phyloP scores from a whole-genome alignment of 495 filamentous ascomycete species.

The Trichoderma gamsii region DNA sequence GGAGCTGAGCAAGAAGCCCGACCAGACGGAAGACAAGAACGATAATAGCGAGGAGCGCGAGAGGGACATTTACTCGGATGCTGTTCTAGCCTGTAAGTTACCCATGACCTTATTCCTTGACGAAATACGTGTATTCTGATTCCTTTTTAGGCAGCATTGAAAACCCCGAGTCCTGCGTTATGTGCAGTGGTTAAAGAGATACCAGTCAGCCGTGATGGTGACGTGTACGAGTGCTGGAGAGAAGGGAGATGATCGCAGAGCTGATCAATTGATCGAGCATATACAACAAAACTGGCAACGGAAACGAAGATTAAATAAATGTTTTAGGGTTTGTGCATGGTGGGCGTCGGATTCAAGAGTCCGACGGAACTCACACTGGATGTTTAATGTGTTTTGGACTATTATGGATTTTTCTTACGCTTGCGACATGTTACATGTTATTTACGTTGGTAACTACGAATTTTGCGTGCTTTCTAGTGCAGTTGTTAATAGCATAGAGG shows the following conservation, averaged over 20 bases:
- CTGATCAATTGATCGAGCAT: background rate
- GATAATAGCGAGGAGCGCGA: conserved; percentile 64
- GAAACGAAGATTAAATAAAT: background rate
- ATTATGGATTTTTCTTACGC: background rate
- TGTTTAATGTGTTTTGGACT: conserved; percentile 12
- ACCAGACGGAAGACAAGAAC: conserved; percentile 50
- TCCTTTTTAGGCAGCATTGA: conserved; percentile 63
- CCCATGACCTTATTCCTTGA: conserved; percentile 13
- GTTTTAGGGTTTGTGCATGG: background rate
- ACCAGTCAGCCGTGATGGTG: background rate
- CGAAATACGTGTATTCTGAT: background rate
- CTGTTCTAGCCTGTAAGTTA: conserved; percentile 74
- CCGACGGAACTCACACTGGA: background rate
- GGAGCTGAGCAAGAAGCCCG: conserved; percentile 49
- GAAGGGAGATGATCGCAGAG: background rate
- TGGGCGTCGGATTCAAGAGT: background rate
- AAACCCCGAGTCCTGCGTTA: conserved; percentile 80
- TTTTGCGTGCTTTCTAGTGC: background rate
- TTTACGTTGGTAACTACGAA: background rate
- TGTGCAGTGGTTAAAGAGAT: conserved; percentile 74
- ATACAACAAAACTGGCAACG: background rate
- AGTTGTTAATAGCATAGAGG: conserved; percentile 3
- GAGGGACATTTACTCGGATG: conserved; percentile 87
- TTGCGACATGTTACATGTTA: background rate
- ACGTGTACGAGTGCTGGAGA: background rate